Base-by-base conservation (phyloP, 1,284 basidiomycete genomes). In the Tilletiaria anomala region DNA sequence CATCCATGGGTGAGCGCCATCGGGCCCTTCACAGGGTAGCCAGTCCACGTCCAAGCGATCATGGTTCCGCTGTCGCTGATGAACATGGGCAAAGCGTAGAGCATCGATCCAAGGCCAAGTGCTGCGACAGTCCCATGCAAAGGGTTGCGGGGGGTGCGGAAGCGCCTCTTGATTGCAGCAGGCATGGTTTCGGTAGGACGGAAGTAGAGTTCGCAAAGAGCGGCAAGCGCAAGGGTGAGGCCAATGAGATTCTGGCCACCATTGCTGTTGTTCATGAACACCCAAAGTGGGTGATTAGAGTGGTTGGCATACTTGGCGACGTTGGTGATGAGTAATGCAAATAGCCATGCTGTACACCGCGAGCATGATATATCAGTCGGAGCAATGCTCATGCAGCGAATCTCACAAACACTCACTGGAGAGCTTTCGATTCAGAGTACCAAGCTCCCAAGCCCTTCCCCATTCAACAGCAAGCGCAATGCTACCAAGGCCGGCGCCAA, bases 11-110 rank as follows among this genome's bases (percentile, higher is more conserved):
- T 69, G 57, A 83, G 77, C 2, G 85, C 79, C 6, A 79, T 56
- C 5, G 58, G 59, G 17, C 60, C 60, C 16, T 70, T 75, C 45
- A 75, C 58, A 0, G 88, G 83, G 54, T 80, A 91, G 2, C 88
- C 88, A 0, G 82, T 82, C 85, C 86, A 93, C 1, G 82, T 79
- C 83, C 84, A 91, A 2, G 83, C 78, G 47, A 91, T 76, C 42
- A 89, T 74, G 0, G 85, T 88, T 46, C 80, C 82, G 1, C 79
- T 71, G 53, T 94, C 87, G 5, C 78, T 77, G 32, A 85, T 70
- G 43, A 86, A 74, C 24, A 78, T 80, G 59, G 91, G 83, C 0
- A 89, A 5, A 2, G 47, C 43, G 26, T 45, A 49, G 3, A 61
- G 50, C 23, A 61, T 40, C 10, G 54, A 50, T 18, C 56, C 58